Evolutionary conservation across 306 rosid species (phyloP), one percentile per base, ranked within the genome.

Genomic region (Mimosa pudica): DNA sequence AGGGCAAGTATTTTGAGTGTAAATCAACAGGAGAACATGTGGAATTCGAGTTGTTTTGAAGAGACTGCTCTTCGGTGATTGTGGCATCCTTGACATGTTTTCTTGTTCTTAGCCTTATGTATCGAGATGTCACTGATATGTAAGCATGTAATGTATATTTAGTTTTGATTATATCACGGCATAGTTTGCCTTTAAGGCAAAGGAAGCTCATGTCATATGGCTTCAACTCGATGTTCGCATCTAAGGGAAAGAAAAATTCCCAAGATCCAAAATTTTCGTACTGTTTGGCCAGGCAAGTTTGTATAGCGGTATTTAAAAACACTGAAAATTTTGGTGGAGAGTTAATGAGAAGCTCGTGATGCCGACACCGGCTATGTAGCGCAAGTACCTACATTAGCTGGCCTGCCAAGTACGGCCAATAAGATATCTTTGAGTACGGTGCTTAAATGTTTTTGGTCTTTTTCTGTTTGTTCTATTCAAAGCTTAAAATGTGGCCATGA

Each of bases 41-140:
- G 84, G 96, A 93, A 87, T 91, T 93, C 77, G 97, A 93, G 89
- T 87, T 93, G 87, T 93, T 93, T 79, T 93, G 78, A 84, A 57
- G 80, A 79, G 66, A 60, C 35, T 18, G 3, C 45, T 73, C 47
- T 82, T 78, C 70, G 42, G 84, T 83, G 75, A 84, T 74, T 73
- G 82, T 68, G 51, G 41, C 87, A 70, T 73, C 84, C 55, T 77
- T 73, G 73, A 63, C 57, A 73, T 76, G 81, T 62, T 70, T 71
- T 74, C 77, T 68, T 18, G 80, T 80, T 80, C 48, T 57, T 68
- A 68, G 73, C 68, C 64, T 70, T 61, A 65, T 67, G 70, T 66
- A 48, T 61, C 57, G 51, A 72, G 85, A 73, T 81, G 89, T 82
- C 86, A 79, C 83, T 82, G 65, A 55, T 77, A 73, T 79, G 85